phyloP scores from a whole-genome alignment of 2,329 filamentous ascomycete genomes.

The Massarina eburnea region DNA sequence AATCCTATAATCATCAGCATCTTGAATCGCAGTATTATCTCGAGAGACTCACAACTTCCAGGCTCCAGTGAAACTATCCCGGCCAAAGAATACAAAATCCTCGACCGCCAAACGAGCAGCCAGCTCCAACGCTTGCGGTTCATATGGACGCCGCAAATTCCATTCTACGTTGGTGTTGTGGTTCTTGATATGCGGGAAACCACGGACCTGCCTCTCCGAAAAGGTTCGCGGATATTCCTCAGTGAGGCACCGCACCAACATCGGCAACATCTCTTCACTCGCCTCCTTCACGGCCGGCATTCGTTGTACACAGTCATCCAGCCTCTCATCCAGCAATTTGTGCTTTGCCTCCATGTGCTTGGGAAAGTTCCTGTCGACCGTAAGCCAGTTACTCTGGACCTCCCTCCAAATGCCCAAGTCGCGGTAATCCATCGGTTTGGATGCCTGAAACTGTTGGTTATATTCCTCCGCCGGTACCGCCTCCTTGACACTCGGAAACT shows the following conservation, averaged over 20 bases:
- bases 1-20: slow-evolving; percentile 34
- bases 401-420: slow-evolving; percentile 53
- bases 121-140: slow-evolving; percentile 51
- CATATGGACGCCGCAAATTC: slow-evolving; percentile 37
- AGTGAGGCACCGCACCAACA: slow-evolving; percentile 50
- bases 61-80: slow-evolving; percentile 47
- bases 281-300: slow-evolving; percentile 48
- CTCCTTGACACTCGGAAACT: slow-evolving; percentile 25
- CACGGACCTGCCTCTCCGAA: slow-evolving; percentile 23
- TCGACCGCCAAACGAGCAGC: slow-evolving; percentile 55
- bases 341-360: slow-evolving; percentile 47
- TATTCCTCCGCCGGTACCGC: slow-evolving; percentile 12
- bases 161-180: slow-evolving; percentile 50
- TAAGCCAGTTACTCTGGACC: slow-evolving; percentile 52
- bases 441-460: slow-evolving; percentile 6
- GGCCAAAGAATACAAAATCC: slow-evolving; percentile 54
- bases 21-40: background rate
- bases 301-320: slow-evolving; percentile 48
- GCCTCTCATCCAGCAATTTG: slow-evolving; percentile 43
- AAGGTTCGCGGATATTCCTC: slow-evolving; percentile 42
- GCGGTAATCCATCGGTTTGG: slow-evolving; percentile 26
- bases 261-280: slow-evolving; percentile 51
- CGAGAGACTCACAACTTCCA: slow-evolving; percentile 47
- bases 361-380: slow-evolving; percentile 49
- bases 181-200: slow-evolving; percentile 18